Conservation (phyloP, 2,329 filamentous ascomycete genomes). For the Massarina eburnea region DNA sequence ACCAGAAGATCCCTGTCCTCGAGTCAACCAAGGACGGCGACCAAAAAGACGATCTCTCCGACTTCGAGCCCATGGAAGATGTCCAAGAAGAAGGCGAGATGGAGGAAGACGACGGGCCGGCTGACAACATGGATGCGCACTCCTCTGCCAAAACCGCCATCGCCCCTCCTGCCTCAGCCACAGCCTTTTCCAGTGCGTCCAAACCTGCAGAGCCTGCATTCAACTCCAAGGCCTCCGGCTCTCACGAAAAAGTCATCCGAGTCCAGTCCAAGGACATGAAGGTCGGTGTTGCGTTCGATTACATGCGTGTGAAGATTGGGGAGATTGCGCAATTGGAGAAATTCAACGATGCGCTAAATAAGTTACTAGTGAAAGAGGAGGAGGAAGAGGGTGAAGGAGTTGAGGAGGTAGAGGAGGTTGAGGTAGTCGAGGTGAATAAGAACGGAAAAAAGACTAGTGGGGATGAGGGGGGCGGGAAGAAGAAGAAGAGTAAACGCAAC, state of each 20-base stretch:
- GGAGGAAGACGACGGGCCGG: conserved; percentile 22
- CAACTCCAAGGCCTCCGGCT: no score
- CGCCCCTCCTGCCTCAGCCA: conserved; percentile 3
- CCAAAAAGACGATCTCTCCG: conserved; percentile 22
- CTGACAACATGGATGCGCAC: conserved; percentile 25
- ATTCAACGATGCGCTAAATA: conserved; percentile 62
- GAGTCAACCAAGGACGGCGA: conserved; percentile 42
- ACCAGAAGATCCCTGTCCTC: conserved; percentile 70
- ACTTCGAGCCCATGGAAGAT: conserved; percentile 17
- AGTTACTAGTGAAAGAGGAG: conserved; percentile 51
- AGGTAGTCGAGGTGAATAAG: conserved; percentile 19
- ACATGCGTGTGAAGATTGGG: conserved; percentile 72
- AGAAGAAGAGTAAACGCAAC: conserved; percentile 29
- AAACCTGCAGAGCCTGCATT: no score
- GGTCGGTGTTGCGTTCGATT: conserved; percentile 74
- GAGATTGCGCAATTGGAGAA: conserved; percentile 69
- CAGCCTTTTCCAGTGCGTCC: conserved; percentile 4
- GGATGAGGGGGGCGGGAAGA: conserved; percentile 28
- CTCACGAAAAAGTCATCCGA: conserved; percentile 39
- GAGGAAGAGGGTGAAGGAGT: conserved; percentile 18
- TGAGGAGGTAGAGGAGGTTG: conserved; percentile 9
- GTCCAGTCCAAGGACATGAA: conserved; percentile 56
- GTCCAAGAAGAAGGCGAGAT: conserved; percentile 27
- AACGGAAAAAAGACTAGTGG: conserved; percentile 34
- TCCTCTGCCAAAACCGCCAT: conserved; percentile 8